Evolutionary conservation across 1,284 basidiomycete genomes (phyloP).

Genomic region (Cystobasidiaceae sp.): DNA sequence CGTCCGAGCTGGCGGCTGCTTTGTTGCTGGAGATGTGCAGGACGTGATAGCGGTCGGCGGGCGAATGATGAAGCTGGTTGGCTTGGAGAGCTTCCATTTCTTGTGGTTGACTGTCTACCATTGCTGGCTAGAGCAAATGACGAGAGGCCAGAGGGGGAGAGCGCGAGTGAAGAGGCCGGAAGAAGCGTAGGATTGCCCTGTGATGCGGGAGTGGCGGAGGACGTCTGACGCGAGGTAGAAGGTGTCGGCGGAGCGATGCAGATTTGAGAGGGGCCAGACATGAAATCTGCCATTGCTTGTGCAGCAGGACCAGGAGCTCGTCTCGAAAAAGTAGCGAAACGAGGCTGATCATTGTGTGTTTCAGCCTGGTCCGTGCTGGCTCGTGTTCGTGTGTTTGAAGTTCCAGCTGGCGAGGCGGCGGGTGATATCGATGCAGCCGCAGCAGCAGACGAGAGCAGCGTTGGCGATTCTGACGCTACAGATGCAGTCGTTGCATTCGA

Average conservation of each 20-base stretch:
- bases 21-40: neutral
- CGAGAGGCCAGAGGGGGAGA: neutral
- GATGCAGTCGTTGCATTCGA: neutral
- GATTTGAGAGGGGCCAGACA: neutral
- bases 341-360: no score
- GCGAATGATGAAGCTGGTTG: no score
- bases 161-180: neutral
- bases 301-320: conserved; percentile 11
- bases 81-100: no score
- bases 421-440: neutral
- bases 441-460: neutral
- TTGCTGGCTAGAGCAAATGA: neutral
- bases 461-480: neutral
- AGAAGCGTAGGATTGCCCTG: neutral
- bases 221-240: neutral
- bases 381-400: neutral
- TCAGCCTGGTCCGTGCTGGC: no score
- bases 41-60: conserved; percentile 10
- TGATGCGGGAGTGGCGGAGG: neutral
- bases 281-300: conserved; percentile 11
- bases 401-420: neutral
- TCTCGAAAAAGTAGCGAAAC: neutral
- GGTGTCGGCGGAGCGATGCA: neutral
- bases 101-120: neutral
- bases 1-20: conserved; percentile 5